Conservation (phyloP, 805 yeast genomes). For the Wickerhamomyces tratensis region DNA sequence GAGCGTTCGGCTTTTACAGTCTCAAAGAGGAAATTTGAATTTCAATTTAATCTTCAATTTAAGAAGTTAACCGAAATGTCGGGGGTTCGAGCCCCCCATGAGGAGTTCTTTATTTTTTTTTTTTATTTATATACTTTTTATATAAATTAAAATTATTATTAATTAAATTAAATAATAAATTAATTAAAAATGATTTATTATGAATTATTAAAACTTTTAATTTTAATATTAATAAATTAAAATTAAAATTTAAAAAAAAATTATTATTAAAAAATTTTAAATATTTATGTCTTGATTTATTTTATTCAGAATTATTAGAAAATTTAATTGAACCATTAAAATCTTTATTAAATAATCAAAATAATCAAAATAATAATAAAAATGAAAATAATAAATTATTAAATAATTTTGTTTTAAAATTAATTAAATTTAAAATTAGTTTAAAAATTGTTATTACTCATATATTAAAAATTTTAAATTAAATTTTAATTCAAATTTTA, state of each 20-base stretch:
- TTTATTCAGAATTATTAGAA: neutral
- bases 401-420: no score
- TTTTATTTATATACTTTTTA: no score
- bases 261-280: no score
- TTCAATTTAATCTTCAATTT: neutral
- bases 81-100: neutral
- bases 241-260: no score
- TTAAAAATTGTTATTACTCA: neutral
- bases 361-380: no score
- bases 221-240: no score
- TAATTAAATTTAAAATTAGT: neutral
- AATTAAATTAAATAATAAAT: no score
- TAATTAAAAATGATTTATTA: neutral
- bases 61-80: neutral
- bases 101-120: neutral
- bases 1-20: neutral
- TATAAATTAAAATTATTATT: no score
- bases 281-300: neutral
- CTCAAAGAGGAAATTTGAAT: neutral
- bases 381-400: no score
- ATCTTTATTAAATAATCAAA: neutral
- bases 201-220: neutral
- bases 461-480: no score
- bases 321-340: neutral
- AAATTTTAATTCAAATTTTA: no score